Percentiles rank a stretch among this genome's conserved stretches.
These are phyloP conservation scores for Ustilago cynodontis DNA, from an alignment of 1,284 basidiomycete genomes.

Conservation along the genomic window DNA sequence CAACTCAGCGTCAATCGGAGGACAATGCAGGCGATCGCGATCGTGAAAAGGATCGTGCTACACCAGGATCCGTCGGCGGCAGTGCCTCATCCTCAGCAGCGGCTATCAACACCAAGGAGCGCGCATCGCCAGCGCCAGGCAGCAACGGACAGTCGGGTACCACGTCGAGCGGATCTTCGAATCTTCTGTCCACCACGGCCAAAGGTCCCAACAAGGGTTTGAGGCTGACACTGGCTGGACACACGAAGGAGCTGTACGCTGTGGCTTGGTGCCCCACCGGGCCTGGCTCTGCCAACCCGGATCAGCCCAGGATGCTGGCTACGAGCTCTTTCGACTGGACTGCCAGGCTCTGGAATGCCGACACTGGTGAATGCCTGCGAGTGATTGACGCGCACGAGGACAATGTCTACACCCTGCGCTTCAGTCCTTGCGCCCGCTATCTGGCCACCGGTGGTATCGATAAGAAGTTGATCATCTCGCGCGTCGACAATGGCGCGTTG, in stretches of 20 bases:
- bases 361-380: conserved; percentile 64
- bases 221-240: conserved; percentile 56
- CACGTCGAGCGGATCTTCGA: conserved; percentile 19
- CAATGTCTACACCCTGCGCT: conserved; percentile 65
- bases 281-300: conserved; percentile 54
- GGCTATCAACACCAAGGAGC: conserved; percentile 24
- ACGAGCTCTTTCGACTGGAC: conserved; percentile 68
- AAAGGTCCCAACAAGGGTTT: conserved; percentile 55
- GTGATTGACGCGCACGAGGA: conserved; percentile 64
- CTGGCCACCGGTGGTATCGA: conserved; percentile 68
- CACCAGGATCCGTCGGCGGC: conserved; percentile 32
- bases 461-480: conserved; percentile 58
- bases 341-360: conserved; percentile 67
- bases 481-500: conserved; percentile 54
- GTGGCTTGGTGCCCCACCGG: conserved; percentile 65
- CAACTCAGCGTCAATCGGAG: conserved; percentile 27
- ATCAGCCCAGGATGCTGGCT: conserved; percentile 66
- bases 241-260: conserved; percentile 67
- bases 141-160: conserved; percentile 32
- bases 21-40: conserved; percentile 36
- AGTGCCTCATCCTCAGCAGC: conserved; percentile 7
- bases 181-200: conserved; percentile 29
- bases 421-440: conserved; percentile 64
- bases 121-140: conserved; percentile 30
- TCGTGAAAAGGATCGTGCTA: conserved; percentile 47